Base-by-base conservation (phyloP, 1,139 yeast species). In the Geotrichum fermentans region DNA sequence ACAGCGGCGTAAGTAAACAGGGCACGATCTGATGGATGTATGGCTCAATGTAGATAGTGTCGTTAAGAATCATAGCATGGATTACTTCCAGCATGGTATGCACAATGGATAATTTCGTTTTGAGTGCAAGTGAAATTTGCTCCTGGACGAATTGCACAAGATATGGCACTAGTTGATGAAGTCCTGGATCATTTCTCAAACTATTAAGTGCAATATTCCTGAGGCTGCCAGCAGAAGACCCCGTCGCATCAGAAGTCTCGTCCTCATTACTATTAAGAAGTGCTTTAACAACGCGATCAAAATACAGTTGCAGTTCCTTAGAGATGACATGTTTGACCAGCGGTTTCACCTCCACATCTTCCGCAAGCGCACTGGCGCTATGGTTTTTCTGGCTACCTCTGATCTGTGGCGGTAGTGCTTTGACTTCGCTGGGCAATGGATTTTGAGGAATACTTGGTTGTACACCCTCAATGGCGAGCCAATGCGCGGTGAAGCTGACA, bases 391-490 rank as follows among this genome's bases (percentile, higher is more conserved):
- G 67, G 8, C 73, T 61, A 11, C 73, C 71, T 61, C 79, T 67
- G 38, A 71, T 63, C 18, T 69, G 66, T 2, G 78, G 67, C 2
- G 74, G 67, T 45, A 69, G 63, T 29, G 68, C 64, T 44, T 65
- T 63, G 54, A 68, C 62, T 26, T 68, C 72, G 38, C 82, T 75
- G 21, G 90, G 80, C 40, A 85, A 78, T 32, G 99, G 99, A 68
- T 94, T 94, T 68, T 94, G 98, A 1, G 97, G 95, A 51, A 94
- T 92, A 47, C 94, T 84, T 1, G 99, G 98, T 64, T 94, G 99
- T 3, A 94, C 96, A 48, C 99, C 99, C 68, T 94, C 99, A 52
- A 94, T 87, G 0, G 98, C 97, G 37, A 94, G 74, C 98, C 99
- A 94, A 66, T 94, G 99, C 1, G 97, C 96, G 2, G 97, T 88